Evolutionary conservation across 2,329 filamentous ascomycete genomes (phyloP).

Genomic region (Xylaria polymorpha): DNA sequence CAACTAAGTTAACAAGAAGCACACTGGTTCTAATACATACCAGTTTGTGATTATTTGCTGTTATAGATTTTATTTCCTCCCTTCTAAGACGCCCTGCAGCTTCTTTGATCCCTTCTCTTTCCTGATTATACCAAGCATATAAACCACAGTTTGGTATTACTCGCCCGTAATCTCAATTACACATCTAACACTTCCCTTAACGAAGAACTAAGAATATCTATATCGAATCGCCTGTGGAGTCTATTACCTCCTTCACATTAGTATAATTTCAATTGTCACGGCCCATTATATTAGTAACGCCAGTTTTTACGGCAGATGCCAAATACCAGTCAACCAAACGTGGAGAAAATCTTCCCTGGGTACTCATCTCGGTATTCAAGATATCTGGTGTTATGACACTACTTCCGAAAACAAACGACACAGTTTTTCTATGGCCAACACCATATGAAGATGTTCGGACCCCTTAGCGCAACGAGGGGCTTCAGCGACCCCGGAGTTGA

Average conservation of each 20-base stretch:
- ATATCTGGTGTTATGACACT: too few relatives aligned
- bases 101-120: background rate
- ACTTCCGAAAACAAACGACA: too few relatives aligned
- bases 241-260: background rate
- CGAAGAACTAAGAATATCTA: background rate
- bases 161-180: background rate
- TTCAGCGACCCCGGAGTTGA: too few relatives aligned
- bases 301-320: background rate
- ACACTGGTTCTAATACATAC: background rate
- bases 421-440: too few relatives aligned
- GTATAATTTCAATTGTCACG: background rate
- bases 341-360: too few relatives aligned
- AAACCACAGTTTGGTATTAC: background rate
- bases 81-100: background rate
- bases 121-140: background rate
- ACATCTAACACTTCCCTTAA: background rate
- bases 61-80: background rate
- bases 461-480: too few relatives aligned
- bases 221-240: background rate
- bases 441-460: too few relatives aligned
- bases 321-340: too few relatives aligned
- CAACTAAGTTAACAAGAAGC: background rate
- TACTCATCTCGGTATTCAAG: too few relatives aligned
- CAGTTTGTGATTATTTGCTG: too few relatives aligned
- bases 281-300: background rate